Base-by-base conservation (phyloP, 768 basidiomycete species). In the Leucosporidium scottii region DNA sequence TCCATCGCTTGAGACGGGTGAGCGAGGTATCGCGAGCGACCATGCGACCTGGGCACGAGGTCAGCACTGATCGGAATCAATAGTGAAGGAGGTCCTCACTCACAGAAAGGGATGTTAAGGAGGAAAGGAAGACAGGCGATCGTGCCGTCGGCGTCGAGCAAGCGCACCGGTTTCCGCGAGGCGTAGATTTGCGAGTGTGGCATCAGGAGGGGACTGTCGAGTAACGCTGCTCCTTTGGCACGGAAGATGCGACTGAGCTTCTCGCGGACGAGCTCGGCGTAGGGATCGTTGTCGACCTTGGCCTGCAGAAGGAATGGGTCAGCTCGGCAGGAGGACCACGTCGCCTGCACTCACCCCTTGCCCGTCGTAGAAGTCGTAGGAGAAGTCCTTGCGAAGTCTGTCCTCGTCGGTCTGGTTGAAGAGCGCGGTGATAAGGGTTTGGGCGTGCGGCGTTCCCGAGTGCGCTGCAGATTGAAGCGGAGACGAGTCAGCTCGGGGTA, bases 1-100 rank as follows among this genome's bases (percentile, higher is more conserved):
- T 74, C 61, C 74, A 77, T 1, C 77, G 71, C 59, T 77, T 77
- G 31, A 77, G 66, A 18, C 77, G 73, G 10, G 68, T 69, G 13
- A 74, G 62, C 0, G 70, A 56, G 8, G 70, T 51, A 28, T 76
- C 73, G 30, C 75, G 73, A 12, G 75, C 75, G 17, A 76, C 66
- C 68, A 73, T 72, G 10, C 74, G 69, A 17, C 73, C 73, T 64
- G 64, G 1, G 50, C 48, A 30, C 3, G 20, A 7, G 10, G 49
- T 61, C 20, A 49, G 47, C 6, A 7, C 23, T 21, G 27, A n/a
- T n/a, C n/a, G 6, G 17, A 49, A 10, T 25, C 56, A 28, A 36
- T 8, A 3, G 36, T 1, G 30, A 54, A 17, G 31, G 18, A 13
- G 25, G 9, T 9, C 7, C 17, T 15, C n/a, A 55, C 70, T 18